These are phyloP conservation scores for Aphanomyces euteiches DNA, from an alignment of 352 stramenopile genomes.

Conservation along the genomic window DNA sequence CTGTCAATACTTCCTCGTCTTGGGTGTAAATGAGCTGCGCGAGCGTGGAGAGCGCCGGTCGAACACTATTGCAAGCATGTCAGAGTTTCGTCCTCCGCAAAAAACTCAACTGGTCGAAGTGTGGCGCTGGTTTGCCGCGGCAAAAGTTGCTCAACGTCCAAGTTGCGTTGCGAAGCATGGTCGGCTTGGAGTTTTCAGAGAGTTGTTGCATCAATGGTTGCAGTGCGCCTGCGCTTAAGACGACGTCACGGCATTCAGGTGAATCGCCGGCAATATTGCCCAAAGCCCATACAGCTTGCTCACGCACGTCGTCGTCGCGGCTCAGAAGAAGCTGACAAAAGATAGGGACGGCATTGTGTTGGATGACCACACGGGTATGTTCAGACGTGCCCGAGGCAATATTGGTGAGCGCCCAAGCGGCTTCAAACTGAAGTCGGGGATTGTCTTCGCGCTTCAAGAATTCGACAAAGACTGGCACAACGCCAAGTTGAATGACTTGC, in stretches of 20 bases:
- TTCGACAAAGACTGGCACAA: conserved; percentile 97
- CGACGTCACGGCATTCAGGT: conserved; percentile 94
- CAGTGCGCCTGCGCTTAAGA: conserved; percentile 91
- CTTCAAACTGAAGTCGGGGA: conserved; percentile 95
- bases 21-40: conserved; percentile 96
- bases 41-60: conserved; percentile 92
- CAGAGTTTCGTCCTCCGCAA: conserved; percentile 46
- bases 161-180: conserved; percentile 98
- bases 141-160: conserved; percentile 99
- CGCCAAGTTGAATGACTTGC: conserved; percentile 97
- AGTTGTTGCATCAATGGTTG: conserved; percentile 93
- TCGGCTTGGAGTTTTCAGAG: conserved; percentile 93
- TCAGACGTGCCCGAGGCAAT: conserved; percentile 97
- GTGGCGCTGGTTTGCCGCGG: conserved; percentile 77
- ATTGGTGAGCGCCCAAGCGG: conserved; percentile 99
- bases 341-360: conserved; percentile 95
- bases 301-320: conserved; percentile 96
- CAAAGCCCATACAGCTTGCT: conserved; percentile 96
- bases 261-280: conserved; percentile 99
- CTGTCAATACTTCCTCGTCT: conserved; percentile 98
- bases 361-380: conserved; percentile 97
- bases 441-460: conserved; percentile 96
- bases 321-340: conserved; percentile 95
- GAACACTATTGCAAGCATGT: conserved; percentile 62
- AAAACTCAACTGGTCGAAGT: conserved; percentile 44